Evolutionary conservation across 371 early-diverging fungal genomes (phyloP).

Genomic region (Mucor circinelloides): DNA sequence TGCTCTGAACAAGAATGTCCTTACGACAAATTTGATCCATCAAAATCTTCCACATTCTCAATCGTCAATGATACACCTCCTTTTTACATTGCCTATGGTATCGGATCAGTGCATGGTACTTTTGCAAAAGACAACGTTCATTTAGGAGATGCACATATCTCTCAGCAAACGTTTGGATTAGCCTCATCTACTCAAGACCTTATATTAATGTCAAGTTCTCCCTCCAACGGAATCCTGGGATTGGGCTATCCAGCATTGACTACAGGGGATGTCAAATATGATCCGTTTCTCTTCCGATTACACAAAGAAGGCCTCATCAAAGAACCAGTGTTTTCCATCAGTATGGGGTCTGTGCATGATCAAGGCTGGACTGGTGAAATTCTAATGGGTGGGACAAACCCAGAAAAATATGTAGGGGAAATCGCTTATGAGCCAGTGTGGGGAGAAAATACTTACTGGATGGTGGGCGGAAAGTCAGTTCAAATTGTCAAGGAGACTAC

Average conservation of each 20-base stretch:
- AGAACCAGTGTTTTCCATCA: conserved; percentile 25
- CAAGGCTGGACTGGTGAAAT: conserved; percentile 42
- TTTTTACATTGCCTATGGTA: conserved; percentile 25
- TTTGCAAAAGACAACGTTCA: conserved; percentile 28
- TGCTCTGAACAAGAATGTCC: conserved; percentile 23
- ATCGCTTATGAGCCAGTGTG: conserved; percentile 43
- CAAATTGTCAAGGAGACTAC: background rate
- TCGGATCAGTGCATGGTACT: conserved; percentile 25
- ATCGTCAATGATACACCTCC: background rate
- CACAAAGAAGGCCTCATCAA: conserved; percentile 15
- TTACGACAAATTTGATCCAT: conserved; percentile 14
- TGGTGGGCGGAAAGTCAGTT: conserved; percentile 4
- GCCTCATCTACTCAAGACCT: conserved; percentile 22
- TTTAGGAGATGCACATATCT: conserved; percentile 26
- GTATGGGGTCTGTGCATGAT: conserved; percentile 1
- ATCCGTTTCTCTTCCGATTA: conserved; percentile 26
- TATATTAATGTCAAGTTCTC: conserved; percentile 13
- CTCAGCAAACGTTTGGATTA: conserved; percentile 36
- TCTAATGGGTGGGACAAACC: conserved; percentile 58
- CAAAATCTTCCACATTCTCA: conserved; percentile 21
- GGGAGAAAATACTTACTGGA: conserved; percentile 9
- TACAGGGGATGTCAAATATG: background rate
- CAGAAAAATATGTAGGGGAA: conserved; percentile 49
- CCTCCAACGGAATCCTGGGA: conserved; percentile 37
- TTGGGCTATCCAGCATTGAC: conserved; percentile 30